Evolutionary conservation across 2,329 filamentous ascomycete genomes (phyloP).

Genomic region (Colletotrichum lupini): DNA sequence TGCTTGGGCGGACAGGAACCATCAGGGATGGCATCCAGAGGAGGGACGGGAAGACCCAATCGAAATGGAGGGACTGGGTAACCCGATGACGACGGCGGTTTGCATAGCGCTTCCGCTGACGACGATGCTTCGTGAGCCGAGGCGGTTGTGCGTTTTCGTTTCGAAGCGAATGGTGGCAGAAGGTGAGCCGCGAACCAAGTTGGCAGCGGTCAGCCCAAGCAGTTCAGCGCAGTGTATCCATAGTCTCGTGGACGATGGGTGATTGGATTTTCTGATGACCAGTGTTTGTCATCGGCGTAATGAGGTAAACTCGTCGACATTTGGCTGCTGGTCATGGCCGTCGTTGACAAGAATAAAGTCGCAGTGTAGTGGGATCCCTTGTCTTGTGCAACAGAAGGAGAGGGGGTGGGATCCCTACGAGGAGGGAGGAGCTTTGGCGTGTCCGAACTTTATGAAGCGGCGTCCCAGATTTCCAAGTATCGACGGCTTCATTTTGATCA

Average conservation of each 20-base stretch:
- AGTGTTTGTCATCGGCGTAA: constrained; percentile 9
- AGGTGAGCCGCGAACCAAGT: neutral
- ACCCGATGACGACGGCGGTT: constrained; percentile 10
- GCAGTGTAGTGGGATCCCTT: constrained; percentile 14
- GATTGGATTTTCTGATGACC: constrained; percentile 4
- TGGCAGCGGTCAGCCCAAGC: neutral
- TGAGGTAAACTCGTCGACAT: constrained; percentile 23
- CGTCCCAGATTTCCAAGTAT: neutral
- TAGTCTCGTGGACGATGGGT: constrained; percentile 5
- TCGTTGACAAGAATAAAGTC: constrained; percentile 16
- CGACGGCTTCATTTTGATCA: neutral
- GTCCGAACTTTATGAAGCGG: neutral
- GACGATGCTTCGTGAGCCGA: constrained; percentile 3
- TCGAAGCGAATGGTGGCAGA: neutral
- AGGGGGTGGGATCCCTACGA: neutral
- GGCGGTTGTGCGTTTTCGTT: neutral
- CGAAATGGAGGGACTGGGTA: neutral
- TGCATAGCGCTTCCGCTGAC: neutral
- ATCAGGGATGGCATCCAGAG: constrained; percentile 21
- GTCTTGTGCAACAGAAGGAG: constrained; percentile 17
- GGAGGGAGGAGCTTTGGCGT: neutral
- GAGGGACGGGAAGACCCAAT: constrained; percentile 24
- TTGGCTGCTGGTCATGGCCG: neutral
- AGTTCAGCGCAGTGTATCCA: neutral
- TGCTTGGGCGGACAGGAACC: constrained; percentile 1